Conservation (phyloP, 1,284 basidiomycete species). For the Trichosporon asahii region DNA sequence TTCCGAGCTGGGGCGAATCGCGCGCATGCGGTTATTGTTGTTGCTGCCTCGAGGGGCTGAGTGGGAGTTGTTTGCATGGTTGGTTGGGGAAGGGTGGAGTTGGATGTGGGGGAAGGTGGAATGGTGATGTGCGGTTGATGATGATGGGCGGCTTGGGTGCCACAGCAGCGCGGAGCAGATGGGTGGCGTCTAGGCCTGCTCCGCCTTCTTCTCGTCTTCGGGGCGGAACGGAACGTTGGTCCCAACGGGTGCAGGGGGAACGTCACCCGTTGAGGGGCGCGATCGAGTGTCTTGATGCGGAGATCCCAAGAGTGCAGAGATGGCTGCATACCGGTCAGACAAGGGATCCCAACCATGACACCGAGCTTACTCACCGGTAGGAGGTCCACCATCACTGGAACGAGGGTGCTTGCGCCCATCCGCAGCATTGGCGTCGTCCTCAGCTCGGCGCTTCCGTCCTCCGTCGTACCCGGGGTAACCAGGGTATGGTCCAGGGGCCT, state of each 20-base stretch:
- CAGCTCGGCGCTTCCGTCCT: constrained; percentile 38
- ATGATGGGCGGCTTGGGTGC: background rate
- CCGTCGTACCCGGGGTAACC: constrained; percentile 29
- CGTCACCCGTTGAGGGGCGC: constrained; percentile 27
- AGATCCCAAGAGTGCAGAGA: constrained; percentile 46
- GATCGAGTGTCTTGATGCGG: constrained; percentile 36
- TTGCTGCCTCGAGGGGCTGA: constrained; percentile 1
- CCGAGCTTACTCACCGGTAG: constrained; percentile 10
- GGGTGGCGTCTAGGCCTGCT: background rate
- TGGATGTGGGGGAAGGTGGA: background rate
- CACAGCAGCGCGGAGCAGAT: no score
- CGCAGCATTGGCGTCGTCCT: constrained; percentile 26
- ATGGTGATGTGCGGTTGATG: background rate
- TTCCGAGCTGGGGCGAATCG: background rate
- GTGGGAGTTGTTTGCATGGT: background rate
- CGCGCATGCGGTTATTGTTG: constrained; percentile 5
- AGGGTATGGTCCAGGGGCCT: constrained; percentile 33
- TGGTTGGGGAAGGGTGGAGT: background rate
- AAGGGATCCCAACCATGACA: constrained; percentile 1
- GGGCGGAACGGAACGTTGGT: constrained; percentile 2
- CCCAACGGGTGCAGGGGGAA: background rate
- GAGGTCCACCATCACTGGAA: constrained; percentile 12
- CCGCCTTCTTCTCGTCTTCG: constrained; percentile 3
- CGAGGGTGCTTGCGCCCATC: constrained; percentile 28
- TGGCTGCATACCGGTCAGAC: constrained; percentile 26